Evolutionary conservation across 257 asterid species (phyloP).

Genomic region (Schizonepeta tenuifolia): DNA sequence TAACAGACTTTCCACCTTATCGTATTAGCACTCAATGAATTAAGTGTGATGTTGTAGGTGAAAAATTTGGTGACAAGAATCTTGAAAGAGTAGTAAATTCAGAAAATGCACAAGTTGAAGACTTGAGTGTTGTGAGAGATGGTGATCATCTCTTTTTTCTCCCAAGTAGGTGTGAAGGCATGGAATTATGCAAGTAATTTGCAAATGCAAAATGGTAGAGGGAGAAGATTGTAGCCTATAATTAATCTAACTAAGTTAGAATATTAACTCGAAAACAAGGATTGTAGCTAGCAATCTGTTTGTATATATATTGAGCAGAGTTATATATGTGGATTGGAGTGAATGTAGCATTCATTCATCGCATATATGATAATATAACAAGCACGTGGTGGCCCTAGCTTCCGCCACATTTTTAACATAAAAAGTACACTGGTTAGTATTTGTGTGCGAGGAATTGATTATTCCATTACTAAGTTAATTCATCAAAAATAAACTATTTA

Average conservation of each 20-base stretch:
- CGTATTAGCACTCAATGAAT: too few relatives aligned
- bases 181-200: not conserved
- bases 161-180: slow-evolving; percentile 26
- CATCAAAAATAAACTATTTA: too few relatives aligned
- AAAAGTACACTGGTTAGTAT: too few relatives aligned
- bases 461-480: too few relatives aligned
- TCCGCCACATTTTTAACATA: too few relatives aligned
- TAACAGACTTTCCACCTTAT: too few relatives aligned
- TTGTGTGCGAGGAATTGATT: too few relatives aligned
- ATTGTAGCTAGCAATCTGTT: not conserved
- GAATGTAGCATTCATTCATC: too few relatives aligned
- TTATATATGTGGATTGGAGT: not conserved
- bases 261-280: not conserved
- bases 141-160: slow-evolving; percentile 78
- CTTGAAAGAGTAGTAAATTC: slow-evolving; percentile 49
- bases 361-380: too few relatives aligned
- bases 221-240: not conserved
- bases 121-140: slow-evolving; percentile 69
- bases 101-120: slow-evolving; percentile 79
- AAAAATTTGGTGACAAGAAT: slow-evolving; percentile 51
- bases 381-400: too few relatives aligned
- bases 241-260: not conserved
- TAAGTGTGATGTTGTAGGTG: slow-evolving; percentile 53
- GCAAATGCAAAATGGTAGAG: slow-evolving; percentile 7
- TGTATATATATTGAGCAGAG: not conserved